Conservation (phyloP, 1,284 basidiomycete species). For the Heterobasidion irregulare region DNA sequence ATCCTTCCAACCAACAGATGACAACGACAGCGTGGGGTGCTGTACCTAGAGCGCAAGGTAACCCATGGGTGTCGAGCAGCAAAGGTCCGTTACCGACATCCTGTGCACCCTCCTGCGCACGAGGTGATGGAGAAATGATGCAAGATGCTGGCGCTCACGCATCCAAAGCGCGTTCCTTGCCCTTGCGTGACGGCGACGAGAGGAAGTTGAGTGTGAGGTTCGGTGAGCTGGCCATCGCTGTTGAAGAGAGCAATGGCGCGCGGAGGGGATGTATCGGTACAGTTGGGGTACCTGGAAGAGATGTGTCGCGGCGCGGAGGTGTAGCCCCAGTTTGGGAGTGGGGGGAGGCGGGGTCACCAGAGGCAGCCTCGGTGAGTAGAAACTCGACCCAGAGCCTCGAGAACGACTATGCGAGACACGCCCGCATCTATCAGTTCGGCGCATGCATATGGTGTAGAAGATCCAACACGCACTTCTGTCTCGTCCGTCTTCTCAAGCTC, state of each 20-base stretch:
- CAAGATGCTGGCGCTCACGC: background rate
- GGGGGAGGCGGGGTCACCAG: constrained; percentile 39
- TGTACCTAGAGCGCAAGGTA: too few relatives aligned
- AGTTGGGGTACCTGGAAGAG: constrained; percentile 44
- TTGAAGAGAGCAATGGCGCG: constrained; percentile 37
- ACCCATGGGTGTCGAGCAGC: too few relatives aligned
- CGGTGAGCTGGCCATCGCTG: constrained; percentile 43
- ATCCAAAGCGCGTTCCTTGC: constrained; percentile 29
- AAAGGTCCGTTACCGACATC: too few relatives aligned
- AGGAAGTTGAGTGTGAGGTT: constrained; percentile 29
- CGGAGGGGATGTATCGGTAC: constrained; percentile 18
- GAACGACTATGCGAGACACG: constrained; percentile 60
- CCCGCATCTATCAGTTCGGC: too few relatives aligned
- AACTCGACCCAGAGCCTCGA: constrained; percentile 95
- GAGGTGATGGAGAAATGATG: too few relatives aligned
- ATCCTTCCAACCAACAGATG: too few relatives aligned
- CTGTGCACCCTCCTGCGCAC: too few relatives aligned
- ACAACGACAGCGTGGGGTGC: too few relatives aligned
- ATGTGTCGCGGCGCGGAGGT: constrained; percentile 28
- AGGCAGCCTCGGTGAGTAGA: constrained; percentile 79
- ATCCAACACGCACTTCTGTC: constrained; percentile 50
- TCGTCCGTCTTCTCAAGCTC: constrained; percentile 71
- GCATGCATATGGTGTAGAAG: background rate
- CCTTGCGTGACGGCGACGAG: constrained; percentile 38
- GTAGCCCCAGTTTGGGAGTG: constrained; percentile 21